A percentile compares a stretch with the other conserved stretches of the same genome.
These are phyloP conservation scores for Solanum appendiculatum DNA, from an alignment of 257 asterid species.

Conservation along the genomic window DNA sequence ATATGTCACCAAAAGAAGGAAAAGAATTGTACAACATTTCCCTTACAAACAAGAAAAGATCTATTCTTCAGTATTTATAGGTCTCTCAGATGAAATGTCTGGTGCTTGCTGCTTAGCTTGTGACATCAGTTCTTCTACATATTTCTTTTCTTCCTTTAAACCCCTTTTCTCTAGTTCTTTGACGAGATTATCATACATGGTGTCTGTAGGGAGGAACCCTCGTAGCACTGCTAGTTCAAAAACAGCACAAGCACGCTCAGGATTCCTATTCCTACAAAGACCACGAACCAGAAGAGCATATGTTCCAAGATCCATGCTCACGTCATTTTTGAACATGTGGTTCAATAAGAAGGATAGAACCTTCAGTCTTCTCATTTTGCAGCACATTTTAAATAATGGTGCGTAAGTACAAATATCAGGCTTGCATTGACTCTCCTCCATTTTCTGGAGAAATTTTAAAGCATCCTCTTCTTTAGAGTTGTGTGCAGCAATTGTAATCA, in stretches of 20 bases:
- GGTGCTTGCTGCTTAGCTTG: constrained; percentile 21
- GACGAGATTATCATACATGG: constrained; percentile 32
- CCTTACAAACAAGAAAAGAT: neutral
- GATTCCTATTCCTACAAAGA: constrained; percentile 41
- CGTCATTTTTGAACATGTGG: constrained; percentile 71
- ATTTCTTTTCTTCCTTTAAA: constrained; percentile 31
- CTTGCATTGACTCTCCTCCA: constrained; percentile 58
- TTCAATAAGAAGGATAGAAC: constrained; percentile 63
- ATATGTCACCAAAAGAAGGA: neutral
- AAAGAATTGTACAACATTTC: neutral
- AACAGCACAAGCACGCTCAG: constrained; percentile 45
- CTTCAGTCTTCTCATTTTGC: constrained; percentile 64
- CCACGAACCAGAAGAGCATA: constrained; percentile 55
- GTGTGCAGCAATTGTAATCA: constrained; percentile 40
- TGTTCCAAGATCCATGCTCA: constrained; percentile 58
- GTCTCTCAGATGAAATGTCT: neutral
- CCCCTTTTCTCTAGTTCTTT: constrained; percentile 45
- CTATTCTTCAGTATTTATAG: neutral
- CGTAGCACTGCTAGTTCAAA: constrained; percentile 57
- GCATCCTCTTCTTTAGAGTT: constrained; percentile 73
- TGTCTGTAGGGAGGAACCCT: constrained; percentile 57
- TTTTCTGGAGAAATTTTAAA: constrained; percentile 38
- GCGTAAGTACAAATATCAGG: constrained; percentile 59
- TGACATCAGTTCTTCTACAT: constrained; percentile 43
- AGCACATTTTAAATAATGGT: constrained; percentile 85